Evolutionary conservation across 2,329 filamentous ascomycete genomes (phyloP), one percentile per base, ranked within the genome.

Genomic region (Zarea fungicola): DNA sequence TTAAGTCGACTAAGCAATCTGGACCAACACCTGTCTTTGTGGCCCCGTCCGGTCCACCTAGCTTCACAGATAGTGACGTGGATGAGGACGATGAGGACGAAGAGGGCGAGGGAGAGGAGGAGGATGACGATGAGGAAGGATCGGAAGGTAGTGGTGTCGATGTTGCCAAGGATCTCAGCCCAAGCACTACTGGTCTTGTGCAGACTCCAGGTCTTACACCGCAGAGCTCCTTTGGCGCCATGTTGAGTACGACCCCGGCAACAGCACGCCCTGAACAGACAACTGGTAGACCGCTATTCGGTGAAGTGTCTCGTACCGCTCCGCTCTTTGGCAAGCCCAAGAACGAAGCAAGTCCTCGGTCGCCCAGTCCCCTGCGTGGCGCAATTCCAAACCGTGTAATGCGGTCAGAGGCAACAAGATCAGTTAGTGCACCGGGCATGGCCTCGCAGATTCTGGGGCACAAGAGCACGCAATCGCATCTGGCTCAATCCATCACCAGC

Each of bases 321-420:
- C 77, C 79, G 0, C 54, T 76, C 21, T 78, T 87, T 48, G 69
- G 79, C 9, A 78, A 77, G 28, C 71, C 78, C 21, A 48, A 36
- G 22, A 73, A 65, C 28, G 70, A 68, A 18, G 69, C 72, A n/a
- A 84, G 79, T 55, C 84, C 85, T 40, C 80, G 85, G 29, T 89
- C 86, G 9, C 85, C 87, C 2, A 90, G 86, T 55, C 86, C 87
- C 1, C 68, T 87, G 22, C 80, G 85, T 28, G 71, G 74, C 45
- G 74, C 78, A 34, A 66, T 81, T 25, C 79, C 81, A 26, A 64
- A 69, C 51, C 71, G 75, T 56, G 58, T 77, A 23, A 57, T 73
- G 6, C 66, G 74, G 46, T 66, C 71, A 19, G 80, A 83, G 25
- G 64, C 70, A 2, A 67, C 70, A 11, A 73, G 81, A 44, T 83